Base-by-base conservation (phyloP, 768 basidiomycete species). In the Gelatoporia subvermispora region DNA sequence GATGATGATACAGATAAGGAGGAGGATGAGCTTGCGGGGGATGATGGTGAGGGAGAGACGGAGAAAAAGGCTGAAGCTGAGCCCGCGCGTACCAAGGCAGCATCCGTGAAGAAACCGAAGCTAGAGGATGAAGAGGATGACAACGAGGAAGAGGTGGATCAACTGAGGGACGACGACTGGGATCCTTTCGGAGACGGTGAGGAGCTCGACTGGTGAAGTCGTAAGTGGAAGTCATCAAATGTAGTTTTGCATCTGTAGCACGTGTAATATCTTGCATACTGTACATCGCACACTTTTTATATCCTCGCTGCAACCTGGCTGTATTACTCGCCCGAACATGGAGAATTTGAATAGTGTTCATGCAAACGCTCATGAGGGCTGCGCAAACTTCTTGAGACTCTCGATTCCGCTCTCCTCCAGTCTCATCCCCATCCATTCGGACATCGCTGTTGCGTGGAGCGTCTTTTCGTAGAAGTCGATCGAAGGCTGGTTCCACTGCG, bases 401-500 rank as follows among this genome's bases (percentile, higher is more conserved):
- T 77, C 72, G 47, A 91, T 86, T 3, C 82, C 85, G 4, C 74
- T 72, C 60, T 78, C 84, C 45, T 83, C 82, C 36, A 91, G 72
- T 67, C 88, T 74, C 88, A 90, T 90, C 63, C 85, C 84, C 68
- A 88, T 72, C 94, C 94, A 97, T 60, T 91, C 94, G 43, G 76
- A 71, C 82, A 88, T 88, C 34, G 76, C 68, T 49, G 71, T 81
- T 35, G 93, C 93, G n/a, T 78, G 78, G 44, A 97, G 75, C 44
- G 72, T 71, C 65, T 93, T 82, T 69, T 91, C 88, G 68, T 96
- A 96, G 66, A 95, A 96, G 50, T 84, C 84, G 58, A 95, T 93
- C 37, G 88, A 88, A 8, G 89, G 89, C 63, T 83, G 72, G 70
- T 97, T 97, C 94, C 94, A 97, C 88, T 95, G 59, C 2, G 8